Evolutionary conservation across 305 asterid genomes (phyloP), one percentile per base, ranked within the genome.

Genomic region (Stenogyne calaminthoides): DNA sequence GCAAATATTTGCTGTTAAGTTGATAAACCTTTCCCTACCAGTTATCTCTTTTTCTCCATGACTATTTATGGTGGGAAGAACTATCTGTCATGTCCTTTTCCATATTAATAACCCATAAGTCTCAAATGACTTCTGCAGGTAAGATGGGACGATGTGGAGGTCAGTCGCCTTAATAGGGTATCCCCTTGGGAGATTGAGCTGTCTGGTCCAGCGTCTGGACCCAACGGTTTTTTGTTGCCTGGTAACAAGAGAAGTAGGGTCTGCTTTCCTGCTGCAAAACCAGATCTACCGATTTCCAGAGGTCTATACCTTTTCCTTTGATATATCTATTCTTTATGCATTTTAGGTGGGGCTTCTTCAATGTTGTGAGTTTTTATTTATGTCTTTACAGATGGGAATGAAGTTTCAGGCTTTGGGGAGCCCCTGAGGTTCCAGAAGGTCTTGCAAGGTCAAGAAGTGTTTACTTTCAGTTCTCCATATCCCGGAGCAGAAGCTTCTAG

Each of bases 401-500:
- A 84, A 78, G 84, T 83, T 72, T 78, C 90, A 47, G 89, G 88
- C 88, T 86, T 84, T 79, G 96, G 88, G 76, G 95, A 95, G 81
- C 83, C 96, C 40, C 36, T 76, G 59, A 86, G 95, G 88, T 83
- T 90, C 91, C 98, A 90, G 82, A 88, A 91, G 98, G 99, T 95
- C 99, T 95, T 95, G 99, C 99, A 95, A 95, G 99, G 99, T 95
- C 99, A 95, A 95, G 99, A 92, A 95, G 88, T 92, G 55, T 79
- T 84, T 75, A 82, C 86, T 55, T 83, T 83, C 83, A 77, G 83
- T 70, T 76, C 84, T 55, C 83, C 81, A 18, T 77, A 72, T 72
- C 71, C 74, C 16, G 88, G 88, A 73, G 78, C 75, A 52, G 85
- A 85, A 76, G 86, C 84, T 20, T 83, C 83, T 66, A 80, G 80